These are phyloP conservation scores for Achaetomium macrosporum DNA, from an alignment of 2,329 filamentous ascomycete genomes.

Conservation along the genomic window DNA sequence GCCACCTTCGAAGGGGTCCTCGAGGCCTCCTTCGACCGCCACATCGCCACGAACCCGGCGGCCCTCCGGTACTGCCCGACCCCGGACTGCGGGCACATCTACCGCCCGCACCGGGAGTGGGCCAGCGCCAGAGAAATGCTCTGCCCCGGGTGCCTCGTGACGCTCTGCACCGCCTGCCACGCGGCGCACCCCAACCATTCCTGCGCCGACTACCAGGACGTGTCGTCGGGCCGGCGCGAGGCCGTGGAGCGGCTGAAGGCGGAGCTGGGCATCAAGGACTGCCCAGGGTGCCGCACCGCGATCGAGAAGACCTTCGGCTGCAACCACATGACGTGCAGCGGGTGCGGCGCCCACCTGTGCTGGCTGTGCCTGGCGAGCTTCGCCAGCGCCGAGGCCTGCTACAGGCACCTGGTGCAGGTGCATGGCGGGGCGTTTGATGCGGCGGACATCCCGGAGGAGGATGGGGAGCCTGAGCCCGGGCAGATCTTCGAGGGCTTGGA, in stretches of 20 bases:
- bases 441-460: too few species aligned
- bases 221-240: constrained; percentile 23
- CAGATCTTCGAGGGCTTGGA: too few species aligned
- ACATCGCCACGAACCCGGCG: constrained; percentile 31
- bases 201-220: constrained; percentile 31
- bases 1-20: constrained; percentile 34
- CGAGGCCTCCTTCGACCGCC: constrained; percentile 31
- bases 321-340: constrained; percentile 40
- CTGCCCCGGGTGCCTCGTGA: constrained; percentile 33
- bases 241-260: constrained; percentile 29
- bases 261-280: constrained; percentile 35
- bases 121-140: constrained; percentile 21
- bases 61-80: constrained; percentile 37
- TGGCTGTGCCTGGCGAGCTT: constrained; percentile 43
- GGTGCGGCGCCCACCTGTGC: constrained; percentile 41
- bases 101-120: constrained; percentile 27
- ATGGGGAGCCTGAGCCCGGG: too few species aligned
- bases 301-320: constrained; percentile 42
- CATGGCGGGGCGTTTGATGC: too few species aligned
- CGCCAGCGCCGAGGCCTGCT: too few species aligned
- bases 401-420: too few species aligned
- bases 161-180: constrained; percentile 34
- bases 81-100: constrained; percentile 38
- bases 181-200: constrained; percentile 30
- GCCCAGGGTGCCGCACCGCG: constrained; percentile 35